Conservation (phyloP, 495 filamentous ascomycete genomes). For the Chlorociboria aeruginascens region DNA sequence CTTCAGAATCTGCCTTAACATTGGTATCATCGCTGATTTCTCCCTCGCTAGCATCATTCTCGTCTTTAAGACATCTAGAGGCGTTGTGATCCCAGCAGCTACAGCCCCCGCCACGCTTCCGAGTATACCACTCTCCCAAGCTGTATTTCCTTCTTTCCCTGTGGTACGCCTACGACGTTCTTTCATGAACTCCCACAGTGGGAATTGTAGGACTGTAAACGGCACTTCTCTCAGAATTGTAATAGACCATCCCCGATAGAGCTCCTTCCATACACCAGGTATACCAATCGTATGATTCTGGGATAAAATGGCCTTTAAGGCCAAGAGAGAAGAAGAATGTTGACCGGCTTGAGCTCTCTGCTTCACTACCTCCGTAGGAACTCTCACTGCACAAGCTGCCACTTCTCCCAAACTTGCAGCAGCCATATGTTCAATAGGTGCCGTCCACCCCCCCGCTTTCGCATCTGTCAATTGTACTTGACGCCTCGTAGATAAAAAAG, state of each 20-base stretch:
- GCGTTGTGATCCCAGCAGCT: conserved; percentile 82
- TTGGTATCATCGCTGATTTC: conserved; percentile 40
- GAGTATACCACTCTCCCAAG: conserved; percentile 72
- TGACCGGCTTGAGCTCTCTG: conserved; percentile 86
- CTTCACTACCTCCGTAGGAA: conserved; percentile 95
- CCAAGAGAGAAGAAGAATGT: conserved; percentile 44
- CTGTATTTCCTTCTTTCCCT: conserved; percentile 40
- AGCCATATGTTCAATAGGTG: conserved; percentile 54
- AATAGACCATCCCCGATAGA: conserved; percentile 84
- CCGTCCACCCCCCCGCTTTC: conserved; percentile 14
- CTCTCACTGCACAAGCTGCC: conserved; percentile 81
- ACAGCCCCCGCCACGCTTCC: conserved; percentile 75
- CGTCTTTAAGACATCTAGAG: conserved; percentile 93
- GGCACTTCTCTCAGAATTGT: conserved; percentile 94
- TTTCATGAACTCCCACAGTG: conserved; percentile 93
- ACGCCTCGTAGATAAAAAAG: conserved; percentile 29
- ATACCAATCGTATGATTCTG: conserved; percentile 30
- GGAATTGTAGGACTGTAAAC: conserved; percentile 94
- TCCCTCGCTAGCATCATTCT: conserved; percentile 75
- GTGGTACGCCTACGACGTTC: conserved; percentile 25
- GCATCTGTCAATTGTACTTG: conserved; percentile 4
- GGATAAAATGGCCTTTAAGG: conserved; percentile 58
- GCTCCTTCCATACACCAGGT: conserved; percentile 56
- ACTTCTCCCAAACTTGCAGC: conserved; percentile 86
- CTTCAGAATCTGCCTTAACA: conserved; percentile 54